Evolutionary conservation across 2,329 filamentous ascomycete species (phyloP).

Genomic region (Claviceps pusilla): DNA sequence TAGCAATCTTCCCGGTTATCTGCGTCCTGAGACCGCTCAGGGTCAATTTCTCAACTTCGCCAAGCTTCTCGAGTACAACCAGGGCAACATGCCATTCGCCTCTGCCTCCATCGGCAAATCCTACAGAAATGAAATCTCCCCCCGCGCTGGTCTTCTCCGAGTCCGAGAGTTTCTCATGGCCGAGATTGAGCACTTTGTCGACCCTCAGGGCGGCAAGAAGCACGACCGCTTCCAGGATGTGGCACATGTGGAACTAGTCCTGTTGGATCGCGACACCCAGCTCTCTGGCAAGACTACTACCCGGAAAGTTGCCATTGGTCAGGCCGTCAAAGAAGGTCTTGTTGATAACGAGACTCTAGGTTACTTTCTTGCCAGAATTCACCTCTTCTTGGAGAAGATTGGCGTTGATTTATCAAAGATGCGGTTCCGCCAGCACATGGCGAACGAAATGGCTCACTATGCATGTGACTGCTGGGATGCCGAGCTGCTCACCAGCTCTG

Average conservation of each 20-base stretch:
- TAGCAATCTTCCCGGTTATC: slow-evolving; percentile 69
- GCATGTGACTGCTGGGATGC: slow-evolving; percentile 97
- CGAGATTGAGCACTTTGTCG: slow-evolving; percentile 96
- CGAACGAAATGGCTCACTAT: slow-evolving; percentile 67
- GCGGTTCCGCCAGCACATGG: slow-evolving; percentile 94
- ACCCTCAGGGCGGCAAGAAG: slow-evolving; percentile 88
- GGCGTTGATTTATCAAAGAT: slow-evolving; percentile 79
- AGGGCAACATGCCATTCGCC: slow-evolving; percentile 88
- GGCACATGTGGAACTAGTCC: slow-evolving; percentile 64
- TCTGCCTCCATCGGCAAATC: slow-evolving; percentile 96
- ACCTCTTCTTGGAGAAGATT: slow-evolving; percentile 76
- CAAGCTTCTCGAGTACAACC: slow-evolving; percentile 93
- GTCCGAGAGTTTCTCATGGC: slow-evolving; percentile 98
- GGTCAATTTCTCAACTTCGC: slow-evolving; percentile 96
- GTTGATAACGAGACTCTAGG: slow-evolving; percentile 97
- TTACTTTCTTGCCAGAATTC: slow-evolving; percentile 91
- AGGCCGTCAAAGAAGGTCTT: slow-evolving; percentile 67
- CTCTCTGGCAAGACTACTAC: slow-evolving; percentile 69
- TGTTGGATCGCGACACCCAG: slow-evolving; percentile 76
- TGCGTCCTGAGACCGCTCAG: slow-evolving; percentile 91
- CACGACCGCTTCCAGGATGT: slow-evolving; percentile 79
- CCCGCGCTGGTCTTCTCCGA: slow-evolving; percentile 74
- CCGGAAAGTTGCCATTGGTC: slow-evolving; percentile 60
- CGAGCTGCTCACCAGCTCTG: slow-evolving; percentile 77
- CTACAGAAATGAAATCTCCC: slow-evolving; percentile 96